Conservation (phyloP, 805 yeast species). For the Lachancea kluyveri region DNA sequence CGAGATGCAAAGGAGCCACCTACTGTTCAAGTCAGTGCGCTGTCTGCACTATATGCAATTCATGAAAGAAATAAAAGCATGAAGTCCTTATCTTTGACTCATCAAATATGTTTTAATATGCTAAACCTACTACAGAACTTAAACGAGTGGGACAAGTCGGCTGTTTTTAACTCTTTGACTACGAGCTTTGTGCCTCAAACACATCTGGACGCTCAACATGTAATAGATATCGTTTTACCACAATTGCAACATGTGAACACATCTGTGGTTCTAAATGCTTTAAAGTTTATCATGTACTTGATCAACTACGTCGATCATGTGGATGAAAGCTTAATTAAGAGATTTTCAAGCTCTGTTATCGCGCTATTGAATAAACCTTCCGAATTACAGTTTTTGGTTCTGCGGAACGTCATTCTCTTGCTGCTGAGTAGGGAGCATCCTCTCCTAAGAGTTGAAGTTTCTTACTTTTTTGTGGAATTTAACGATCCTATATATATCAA, state of each 20-base stretch:
- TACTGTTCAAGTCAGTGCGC: slow-evolving; percentile 61
- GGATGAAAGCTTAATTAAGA: slow-evolving; percentile 49
- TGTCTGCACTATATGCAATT: slow-evolving; percentile 60
- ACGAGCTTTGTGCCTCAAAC: slow-evolving; percentile 65
- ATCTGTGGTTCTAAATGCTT: slow-evolving; percentile 71
- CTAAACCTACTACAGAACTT: slow-evolving; percentile 30
- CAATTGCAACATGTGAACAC: slow-evolving; percentile 75
- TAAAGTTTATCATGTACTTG: slow-evolving; percentile 65
- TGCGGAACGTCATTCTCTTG: slow-evolving; percentile 73
- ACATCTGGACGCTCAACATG: slow-evolving; percentile 53
- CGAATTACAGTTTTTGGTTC: slow-evolving; percentile 76
- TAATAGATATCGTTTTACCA: slow-evolving; percentile 63
- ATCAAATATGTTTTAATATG: slow-evolving; percentile 33
- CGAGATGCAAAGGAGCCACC: slow-evolving; percentile 47
- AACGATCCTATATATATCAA: slow-evolving; percentile 86
- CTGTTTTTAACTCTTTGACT: slow-evolving; percentile 55
- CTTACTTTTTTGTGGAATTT: slow-evolving; percentile 72
- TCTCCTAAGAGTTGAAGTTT: slow-evolving; percentile 54
- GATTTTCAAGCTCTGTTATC: slow-evolving; percentile 63
- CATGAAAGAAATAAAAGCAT: slow-evolving; percentile 40
- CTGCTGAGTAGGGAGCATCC: slow-evolving; percentile 60
- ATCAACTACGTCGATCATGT: slow-evolving; percentile 62
- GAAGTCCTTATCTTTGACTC: slow-evolving; percentile 33
- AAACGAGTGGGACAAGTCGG: slow-evolving; percentile 70
- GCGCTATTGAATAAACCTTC: slow-evolving; percentile 68